Evolutionary conservation across 164 flowering plant species (phyloP).

Genomic region (Vitis rupestris): DNA sequence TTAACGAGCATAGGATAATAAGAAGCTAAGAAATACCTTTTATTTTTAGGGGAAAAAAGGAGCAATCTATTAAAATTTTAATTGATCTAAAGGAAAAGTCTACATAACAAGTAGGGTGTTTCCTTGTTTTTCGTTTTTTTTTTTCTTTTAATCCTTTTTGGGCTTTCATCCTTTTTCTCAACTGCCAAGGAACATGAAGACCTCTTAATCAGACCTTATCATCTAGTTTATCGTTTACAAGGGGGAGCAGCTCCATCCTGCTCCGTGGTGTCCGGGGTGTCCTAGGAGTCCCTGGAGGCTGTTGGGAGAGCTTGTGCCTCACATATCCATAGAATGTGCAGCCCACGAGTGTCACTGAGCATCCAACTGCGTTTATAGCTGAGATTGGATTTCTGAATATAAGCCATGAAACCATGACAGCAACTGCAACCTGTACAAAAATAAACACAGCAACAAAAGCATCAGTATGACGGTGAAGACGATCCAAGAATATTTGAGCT

Average conservation of each 20-base stretch:
- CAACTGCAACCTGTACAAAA: conserved; percentile 82
- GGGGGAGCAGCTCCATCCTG: conserved; percentile 67
- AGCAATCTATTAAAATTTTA: conserved; percentile 7
- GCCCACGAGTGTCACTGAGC: conserved; percentile 80
- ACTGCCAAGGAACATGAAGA: background rate
- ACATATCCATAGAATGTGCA: conserved; percentile 98
- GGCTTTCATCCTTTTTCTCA: conserved; percentile 4
- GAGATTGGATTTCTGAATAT: conserved; percentile 89
- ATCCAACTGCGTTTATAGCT: conserved; percentile 79
- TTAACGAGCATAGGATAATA: background rate
- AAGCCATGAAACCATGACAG: conserved; percentile 86
- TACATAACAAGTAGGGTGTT: conserved; percentile 1
- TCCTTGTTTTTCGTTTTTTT: background rate
- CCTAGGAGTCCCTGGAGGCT: conserved; percentile 73
- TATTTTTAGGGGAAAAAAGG: background rate
- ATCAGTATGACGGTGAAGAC: background rate
- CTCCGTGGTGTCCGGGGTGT: conserved; percentile 70
- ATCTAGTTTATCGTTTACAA: conserved; percentile 84
- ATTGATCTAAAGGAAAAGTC: conserved; percentile 4
- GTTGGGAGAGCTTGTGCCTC: conserved; percentile 81
- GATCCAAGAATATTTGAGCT: background rate
- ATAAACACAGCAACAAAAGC: background rate
- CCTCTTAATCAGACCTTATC: conserved; percentile 54
- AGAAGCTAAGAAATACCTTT: background rate
- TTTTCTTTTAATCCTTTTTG: background rate